Percentiles rank a stretch among this genome's conserved stretches.
Evolutionary conservation across 768 basidiomycete genomes (phyloP).

Genomic region (Kwoniella pini): DNA sequence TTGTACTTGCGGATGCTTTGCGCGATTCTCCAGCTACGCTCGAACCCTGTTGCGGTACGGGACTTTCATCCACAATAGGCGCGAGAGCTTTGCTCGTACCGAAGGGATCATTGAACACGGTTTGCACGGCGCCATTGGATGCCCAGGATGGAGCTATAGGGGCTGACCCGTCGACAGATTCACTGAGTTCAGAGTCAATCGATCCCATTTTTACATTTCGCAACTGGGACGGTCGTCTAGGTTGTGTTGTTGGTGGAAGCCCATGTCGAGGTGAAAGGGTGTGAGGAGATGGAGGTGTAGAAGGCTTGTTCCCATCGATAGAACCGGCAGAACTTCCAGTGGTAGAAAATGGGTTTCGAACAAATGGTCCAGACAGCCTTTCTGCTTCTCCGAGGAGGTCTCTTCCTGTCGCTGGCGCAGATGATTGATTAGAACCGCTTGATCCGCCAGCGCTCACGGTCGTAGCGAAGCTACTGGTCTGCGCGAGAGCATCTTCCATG

Average conservation of each 20-base stretch:
- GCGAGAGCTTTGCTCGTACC: conserved; percentile 9
- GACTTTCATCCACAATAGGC: conserved; percentile 3
- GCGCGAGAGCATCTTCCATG: conserved; percentile 30
- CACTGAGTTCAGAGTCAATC: conserved; percentile 28
- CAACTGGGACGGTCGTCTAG: conserved; percentile 53
- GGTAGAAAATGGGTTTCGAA: conserved; percentile 21
- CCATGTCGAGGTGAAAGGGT: conserved; percentile 34
- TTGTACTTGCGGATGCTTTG: not conserved
- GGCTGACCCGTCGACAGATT: conserved; percentile 4
- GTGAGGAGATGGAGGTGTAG: conserved; percentile 42
- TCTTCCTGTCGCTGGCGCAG: conserved; percentile 12
- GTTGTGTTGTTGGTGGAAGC: conserved; percentile 33
- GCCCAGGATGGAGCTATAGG: conserved; percentile 38
- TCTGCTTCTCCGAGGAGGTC: conserved; percentile 34
- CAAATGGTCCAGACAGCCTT: conserved; percentile 26
- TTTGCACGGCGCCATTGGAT: conserved; percentile 1
- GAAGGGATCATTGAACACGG: conserved; percentile 52
- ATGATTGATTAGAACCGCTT: conserved; percentile 26
- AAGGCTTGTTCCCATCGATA: conserved; percentile 24
- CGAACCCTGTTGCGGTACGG: not conserved
- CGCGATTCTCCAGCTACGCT: not conserved
- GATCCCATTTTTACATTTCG: conserved; percentile 51
- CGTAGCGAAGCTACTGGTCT: conserved; percentile 33
- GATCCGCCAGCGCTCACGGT: conserved; percentile 23
- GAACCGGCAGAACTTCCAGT: conserved; percentile 26